These are phyloP conservation scores for Cystobasidium ongulense DNA, from an alignment of 768 basidiomycete genomes.

Conservation along the genomic window DNA sequence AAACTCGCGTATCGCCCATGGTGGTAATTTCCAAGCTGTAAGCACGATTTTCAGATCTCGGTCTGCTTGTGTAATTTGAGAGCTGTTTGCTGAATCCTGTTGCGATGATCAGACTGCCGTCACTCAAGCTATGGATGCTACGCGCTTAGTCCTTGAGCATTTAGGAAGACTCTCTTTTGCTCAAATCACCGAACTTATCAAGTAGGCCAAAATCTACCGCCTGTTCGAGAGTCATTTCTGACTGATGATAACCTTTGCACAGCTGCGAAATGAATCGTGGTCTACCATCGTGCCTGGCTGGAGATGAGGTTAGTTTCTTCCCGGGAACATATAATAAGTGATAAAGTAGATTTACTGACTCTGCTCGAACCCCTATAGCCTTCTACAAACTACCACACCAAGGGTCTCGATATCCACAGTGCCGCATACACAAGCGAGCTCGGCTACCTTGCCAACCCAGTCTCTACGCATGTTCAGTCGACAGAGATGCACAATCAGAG, in stretches of 20 bases:
- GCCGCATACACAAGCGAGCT: conserved; percentile 76
- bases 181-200: conserved; percentile 63
- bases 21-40: conserved; percentile 66
- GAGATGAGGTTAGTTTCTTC: conserved; percentile 36
- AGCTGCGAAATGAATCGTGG: conserved; percentile 71
- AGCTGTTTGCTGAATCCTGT: conserved; percentile 42
- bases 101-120: conserved; percentile 50
- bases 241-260: background rate
- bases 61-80: background rate
- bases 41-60: background rate
- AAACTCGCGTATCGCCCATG: conserved; percentile 51
- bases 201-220: conserved; percentile 41
- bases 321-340: background rate
- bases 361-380: conserved; percentile 50
- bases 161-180: conserved; percentile 63
- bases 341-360: background rate
- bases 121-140: conserved; percentile 80
- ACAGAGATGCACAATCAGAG: conserved; percentile 91
- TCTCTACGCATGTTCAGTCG: conserved; percentile 73
- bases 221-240: background rate
- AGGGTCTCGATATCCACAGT: conserved; percentile 74
- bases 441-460: conserved; percentile 71
- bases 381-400: conserved; percentile 70
- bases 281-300: conserved; percentile 54
- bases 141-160: conserved; percentile 62